These are phyloP conservation scores for Neofusicoccum umdonicola DNA, from an alignment of 2,329 filamentous ascomycete species.

Conservation along the genomic window DNA sequence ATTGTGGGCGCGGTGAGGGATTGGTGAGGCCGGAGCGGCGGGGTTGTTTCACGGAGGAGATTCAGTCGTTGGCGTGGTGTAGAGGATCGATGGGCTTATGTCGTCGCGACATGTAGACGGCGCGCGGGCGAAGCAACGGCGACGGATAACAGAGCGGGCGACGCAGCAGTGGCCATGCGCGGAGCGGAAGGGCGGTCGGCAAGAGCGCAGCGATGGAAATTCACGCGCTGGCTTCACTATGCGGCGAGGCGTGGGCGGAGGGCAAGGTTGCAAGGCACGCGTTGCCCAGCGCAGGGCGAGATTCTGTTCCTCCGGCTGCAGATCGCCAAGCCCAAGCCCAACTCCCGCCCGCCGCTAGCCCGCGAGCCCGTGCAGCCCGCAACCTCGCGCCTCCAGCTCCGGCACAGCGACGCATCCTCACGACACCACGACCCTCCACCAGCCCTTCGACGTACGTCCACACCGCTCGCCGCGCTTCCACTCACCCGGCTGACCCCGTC, in stretches of 20 bases:
- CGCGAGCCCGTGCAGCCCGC: conserved; percentile 13
- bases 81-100: neutral
- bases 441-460: neutral
- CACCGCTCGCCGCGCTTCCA: neutral
- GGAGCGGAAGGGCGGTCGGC: neutral
- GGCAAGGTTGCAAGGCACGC: conserved; percentile 1
- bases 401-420: neutral
- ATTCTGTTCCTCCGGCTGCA: neutral
- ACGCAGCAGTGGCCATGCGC: conserved; percentile 3
- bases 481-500: neutral
- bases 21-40: neutral
- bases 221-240: neutral
- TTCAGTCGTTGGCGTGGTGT: conserved; percentile 9
- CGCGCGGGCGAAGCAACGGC: neutral
- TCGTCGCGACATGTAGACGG: conserved; percentile 19
- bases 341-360: conserved; percentile 7
- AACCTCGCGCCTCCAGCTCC: conserved; percentile 5
- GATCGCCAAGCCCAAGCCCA: neutral
- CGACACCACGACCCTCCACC: neutral
- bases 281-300: conserved; percentile 3
- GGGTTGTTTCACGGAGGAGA: neutral
- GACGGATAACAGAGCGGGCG: neutral
- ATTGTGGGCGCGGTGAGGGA: neutral
- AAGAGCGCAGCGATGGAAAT: neutral
- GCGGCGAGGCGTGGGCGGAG: neutral